These are phyloP conservation scores for Knufia fluminis DNA, from an alignment of 2,329 filamentous ascomycete genomes.

Conservation along the genomic window DNA sequence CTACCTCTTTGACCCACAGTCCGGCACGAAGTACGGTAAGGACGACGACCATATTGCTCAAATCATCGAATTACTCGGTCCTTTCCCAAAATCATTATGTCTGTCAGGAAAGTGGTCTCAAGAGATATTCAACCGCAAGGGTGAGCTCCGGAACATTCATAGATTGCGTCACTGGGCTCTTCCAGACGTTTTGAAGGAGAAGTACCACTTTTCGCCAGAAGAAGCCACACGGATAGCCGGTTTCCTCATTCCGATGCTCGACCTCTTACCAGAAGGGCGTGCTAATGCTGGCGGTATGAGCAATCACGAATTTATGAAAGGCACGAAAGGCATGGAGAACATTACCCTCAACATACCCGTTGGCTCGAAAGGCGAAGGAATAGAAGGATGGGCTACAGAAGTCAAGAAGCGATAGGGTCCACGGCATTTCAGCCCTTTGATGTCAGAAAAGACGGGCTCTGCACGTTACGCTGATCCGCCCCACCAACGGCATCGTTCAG, in stretches of 20 bases:
- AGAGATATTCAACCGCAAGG: slow-evolving; percentile 97
- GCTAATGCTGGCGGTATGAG: slow-evolving; percentile 97
- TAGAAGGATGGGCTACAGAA: slow-evolving; percentile 87
- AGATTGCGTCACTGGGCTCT: slow-evolving; percentile 91
- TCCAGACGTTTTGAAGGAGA: slow-evolving; percentile 84
- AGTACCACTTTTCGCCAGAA: slow-evolving; percentile 86
- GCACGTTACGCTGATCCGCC: neutral
- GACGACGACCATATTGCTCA: slow-evolving; percentile 99
- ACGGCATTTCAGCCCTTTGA: neutral
- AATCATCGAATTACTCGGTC: slow-evolving; percentile 91
- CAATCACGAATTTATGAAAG: slow-evolving; percentile 69
- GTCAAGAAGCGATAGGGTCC: slow-evolving; percentile 62
- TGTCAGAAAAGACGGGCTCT: neutral
- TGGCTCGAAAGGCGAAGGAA: slow-evolving; percentile 78
- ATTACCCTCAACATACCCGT: slow-evolving; percentile 66
- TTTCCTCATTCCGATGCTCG: slow-evolving; percentile 84
- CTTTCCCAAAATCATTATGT: slow-evolving; percentile 86
- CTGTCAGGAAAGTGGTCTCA: slow-evolving; percentile 94
- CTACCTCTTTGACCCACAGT: slow-evolving; percentile 97
- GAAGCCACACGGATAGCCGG: slow-evolving; percentile 70
- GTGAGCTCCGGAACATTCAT: slow-evolving; percentile 95
- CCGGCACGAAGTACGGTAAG: slow-evolving; percentile 97
- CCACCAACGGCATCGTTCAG: neutral
- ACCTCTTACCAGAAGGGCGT: slow-evolving; percentile 75
- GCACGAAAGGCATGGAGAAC: slow-evolving; percentile 80